A percentile compares a stretch with the other conserved stretches of the same genome.
phyloP scores from a whole-genome alignment of 1,284 basidiomycete genomes.

The Mycena sp. region DNA sequence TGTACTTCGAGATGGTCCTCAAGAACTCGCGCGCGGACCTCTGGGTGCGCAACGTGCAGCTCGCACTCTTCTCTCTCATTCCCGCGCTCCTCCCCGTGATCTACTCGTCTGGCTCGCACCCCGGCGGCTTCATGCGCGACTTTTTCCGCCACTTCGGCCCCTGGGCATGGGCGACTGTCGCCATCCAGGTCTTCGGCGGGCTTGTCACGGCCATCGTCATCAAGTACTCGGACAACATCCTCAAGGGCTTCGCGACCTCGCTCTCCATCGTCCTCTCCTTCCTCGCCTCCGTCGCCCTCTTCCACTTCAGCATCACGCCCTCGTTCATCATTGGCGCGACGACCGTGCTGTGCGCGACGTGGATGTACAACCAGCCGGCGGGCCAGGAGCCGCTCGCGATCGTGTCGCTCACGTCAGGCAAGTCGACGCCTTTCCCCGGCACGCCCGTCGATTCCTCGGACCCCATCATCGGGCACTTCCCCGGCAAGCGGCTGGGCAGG shows the following conservation, averaged over 20 bases:
- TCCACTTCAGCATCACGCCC: slow-evolving; percentile 88
- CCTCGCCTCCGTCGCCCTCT: slow-evolving; percentile 89
- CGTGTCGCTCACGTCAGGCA: slow-evolving; percentile 47
- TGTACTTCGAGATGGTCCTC: slow-evolving; percentile 98
- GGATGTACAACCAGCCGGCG: slow-evolving; percentile 83
- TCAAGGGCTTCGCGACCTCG: slow-evolving; percentile 96
- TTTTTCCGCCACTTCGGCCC: slow-evolving; percentile 84
- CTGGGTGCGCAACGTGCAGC: slow-evolving; percentile 97
- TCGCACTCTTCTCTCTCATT: slow-evolving; percentile 93
- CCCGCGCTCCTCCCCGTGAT: slow-evolving; percentile 80
- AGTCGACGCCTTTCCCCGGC: slow-evolving; percentile 55
- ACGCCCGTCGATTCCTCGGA: slow-evolving; percentile 61
- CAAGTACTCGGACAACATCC: slow-evolving; percentile 91
- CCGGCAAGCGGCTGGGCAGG: slow-evolving; percentile 59
- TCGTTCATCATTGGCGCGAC: slow-evolving; percentile 88
- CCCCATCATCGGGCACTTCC: slow-evolving; percentile 68
- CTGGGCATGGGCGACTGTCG: slow-evolving; percentile 95
- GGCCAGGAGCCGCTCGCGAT: slow-evolving; percentile 55
- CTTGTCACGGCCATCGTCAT: slow-evolving; percentile 91
- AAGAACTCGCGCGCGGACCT: slow-evolving; percentile 91
- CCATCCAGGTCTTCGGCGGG: slow-evolving; percentile 91
- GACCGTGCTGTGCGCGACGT: slow-evolving; percentile 89
- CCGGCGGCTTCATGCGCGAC: slow-evolving; percentile 53
- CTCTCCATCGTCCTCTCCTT: slow-evolving; percentile 95
- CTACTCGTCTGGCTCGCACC: slow-evolving; percentile 52